Conservation (phyloP, 257 asterid species). For the Solanum okadae region DNA sequence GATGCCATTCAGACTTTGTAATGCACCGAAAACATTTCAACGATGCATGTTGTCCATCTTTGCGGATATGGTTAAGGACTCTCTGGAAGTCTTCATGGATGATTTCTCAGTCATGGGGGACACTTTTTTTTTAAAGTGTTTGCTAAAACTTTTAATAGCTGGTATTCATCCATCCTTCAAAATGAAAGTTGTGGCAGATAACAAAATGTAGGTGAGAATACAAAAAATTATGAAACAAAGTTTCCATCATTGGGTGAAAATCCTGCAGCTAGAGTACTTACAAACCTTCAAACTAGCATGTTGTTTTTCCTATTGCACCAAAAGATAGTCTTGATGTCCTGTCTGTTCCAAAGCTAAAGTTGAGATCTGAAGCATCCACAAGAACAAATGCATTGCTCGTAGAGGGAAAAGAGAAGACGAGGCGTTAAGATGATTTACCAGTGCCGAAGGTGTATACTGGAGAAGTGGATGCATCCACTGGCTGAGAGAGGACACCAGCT, state of each 20-base stretch:
- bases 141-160: neutral
- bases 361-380: constrained; percentile 36
- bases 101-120: no score
- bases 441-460: constrained; percentile 62
- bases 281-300: constrained; percentile 24
- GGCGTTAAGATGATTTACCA: constrained; percentile 28
- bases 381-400: constrained; percentile 26
- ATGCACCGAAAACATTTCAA: no score
- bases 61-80: no score
- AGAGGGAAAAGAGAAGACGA: constrained; percentile 73
- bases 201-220: neutral
- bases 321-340: constrained; percentile 47
- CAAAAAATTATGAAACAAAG: neutral
- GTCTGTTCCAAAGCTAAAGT: constrained; percentile 65
- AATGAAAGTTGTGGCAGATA: neutral
- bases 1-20: no score
- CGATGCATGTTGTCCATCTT: no score
- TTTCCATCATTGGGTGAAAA: neutral
- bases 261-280: constrained; percentile 7
- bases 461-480: constrained; percentile 16
- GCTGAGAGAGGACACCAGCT: constrained; percentile 15
- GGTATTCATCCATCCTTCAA: neutral
- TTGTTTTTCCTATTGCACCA: constrained; percentile 39
- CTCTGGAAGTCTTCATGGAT: no score
- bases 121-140: no score